These are phyloP conservation scores for Byssothecium circinans DNA, from an alignment of 2,329 filamentous ascomycete species.

Conservation along the genomic window DNA sequence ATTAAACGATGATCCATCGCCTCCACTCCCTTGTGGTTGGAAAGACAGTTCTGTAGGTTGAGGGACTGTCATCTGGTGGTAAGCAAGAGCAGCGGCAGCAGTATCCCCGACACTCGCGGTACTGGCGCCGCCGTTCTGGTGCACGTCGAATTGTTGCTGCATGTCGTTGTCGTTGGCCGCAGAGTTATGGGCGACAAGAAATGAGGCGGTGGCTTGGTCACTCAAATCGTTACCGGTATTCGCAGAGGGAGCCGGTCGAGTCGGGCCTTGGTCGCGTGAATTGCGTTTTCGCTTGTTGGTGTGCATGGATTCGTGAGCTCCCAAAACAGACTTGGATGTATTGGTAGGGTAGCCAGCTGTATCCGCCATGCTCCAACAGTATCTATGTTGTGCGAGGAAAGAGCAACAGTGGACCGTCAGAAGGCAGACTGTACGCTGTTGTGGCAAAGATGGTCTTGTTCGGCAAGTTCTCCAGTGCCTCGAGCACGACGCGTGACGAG, in stretches of 20 bases:
- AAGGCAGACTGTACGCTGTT: conserved; percentile 19
- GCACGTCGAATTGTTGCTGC: conserved; percentile 46
- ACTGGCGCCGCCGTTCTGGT: conserved; percentile 57
- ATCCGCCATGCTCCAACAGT: conserved; percentile 35
- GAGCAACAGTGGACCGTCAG: conserved; percentile 11
- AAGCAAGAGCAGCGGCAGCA: conserved; percentile 59
- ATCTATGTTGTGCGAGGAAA: conserved; percentile 7
- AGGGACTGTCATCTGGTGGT: conserved; percentile 59
- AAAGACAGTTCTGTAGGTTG: conserved; percentile 59
- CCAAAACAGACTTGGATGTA: conserved; percentile 33
- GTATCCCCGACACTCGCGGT: conserved; percentile 58
- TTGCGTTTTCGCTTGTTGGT: conserved; percentile 53
- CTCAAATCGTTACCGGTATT: conserved; percentile 33
- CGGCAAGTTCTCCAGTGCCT: conserved; percentile 11
- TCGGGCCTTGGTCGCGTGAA: conserved; percentile 46
- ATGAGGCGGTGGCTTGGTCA: conserved; percentile 43
- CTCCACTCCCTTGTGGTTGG: conserved; percentile 47
- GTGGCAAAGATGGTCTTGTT: conserved; percentile 20
- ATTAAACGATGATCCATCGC: conserved; percentile 49
- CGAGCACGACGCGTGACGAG: conserved; percentile 18
- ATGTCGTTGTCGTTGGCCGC: conserved; percentile 46
- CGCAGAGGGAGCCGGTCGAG: conserved; percentile 40
- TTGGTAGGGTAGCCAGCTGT: conserved; percentile 43
- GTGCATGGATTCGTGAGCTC: conserved; percentile 31
- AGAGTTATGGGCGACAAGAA: conserved; percentile 45